Conservation (phyloP, 192 early-diverging fungal species). For the Podila horticola region DNA sequence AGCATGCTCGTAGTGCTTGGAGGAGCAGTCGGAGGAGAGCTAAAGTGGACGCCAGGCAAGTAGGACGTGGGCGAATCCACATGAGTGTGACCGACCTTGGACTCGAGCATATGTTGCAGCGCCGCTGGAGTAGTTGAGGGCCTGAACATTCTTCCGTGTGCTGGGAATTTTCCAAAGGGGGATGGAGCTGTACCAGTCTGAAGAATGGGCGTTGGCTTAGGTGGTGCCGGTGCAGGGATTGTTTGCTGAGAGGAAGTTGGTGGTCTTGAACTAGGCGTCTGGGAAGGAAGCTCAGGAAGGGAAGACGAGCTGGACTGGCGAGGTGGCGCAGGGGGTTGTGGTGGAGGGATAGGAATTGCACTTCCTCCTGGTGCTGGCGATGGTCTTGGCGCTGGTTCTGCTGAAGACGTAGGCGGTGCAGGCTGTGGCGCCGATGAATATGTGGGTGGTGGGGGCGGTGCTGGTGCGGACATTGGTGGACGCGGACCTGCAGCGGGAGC, state of each 20-base stretch:
- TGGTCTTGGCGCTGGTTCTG: too few relatives aligned
- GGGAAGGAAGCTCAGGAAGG: too few relatives aligned
- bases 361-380: too few relatives aligned
- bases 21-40: neutral
- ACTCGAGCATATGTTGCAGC: neutral
- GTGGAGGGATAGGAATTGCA: too few relatives aligned
- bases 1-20: neutral
- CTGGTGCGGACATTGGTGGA: too few relatives aligned
- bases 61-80: neutral
- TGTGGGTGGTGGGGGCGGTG: too few relatives aligned
- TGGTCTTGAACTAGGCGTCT: neutral
- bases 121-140: neutral
- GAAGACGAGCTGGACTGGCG: too few relatives aligned
- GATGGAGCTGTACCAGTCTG: neutral
- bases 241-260: neutral
- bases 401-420: too few relatives aligned
- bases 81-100: neutral
- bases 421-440: too few relatives aligned
- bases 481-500: too few relatives aligned
- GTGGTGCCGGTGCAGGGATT: neutral
- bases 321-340: too few relatives aligned
- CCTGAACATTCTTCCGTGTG: neutral
- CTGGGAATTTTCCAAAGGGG: neutral
- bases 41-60: neutral
- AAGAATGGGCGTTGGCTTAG: neutral